phyloP scores from a whole-genome alignment of 169 alveolate species.

The Plasmodium cynomolgi region DNA sequence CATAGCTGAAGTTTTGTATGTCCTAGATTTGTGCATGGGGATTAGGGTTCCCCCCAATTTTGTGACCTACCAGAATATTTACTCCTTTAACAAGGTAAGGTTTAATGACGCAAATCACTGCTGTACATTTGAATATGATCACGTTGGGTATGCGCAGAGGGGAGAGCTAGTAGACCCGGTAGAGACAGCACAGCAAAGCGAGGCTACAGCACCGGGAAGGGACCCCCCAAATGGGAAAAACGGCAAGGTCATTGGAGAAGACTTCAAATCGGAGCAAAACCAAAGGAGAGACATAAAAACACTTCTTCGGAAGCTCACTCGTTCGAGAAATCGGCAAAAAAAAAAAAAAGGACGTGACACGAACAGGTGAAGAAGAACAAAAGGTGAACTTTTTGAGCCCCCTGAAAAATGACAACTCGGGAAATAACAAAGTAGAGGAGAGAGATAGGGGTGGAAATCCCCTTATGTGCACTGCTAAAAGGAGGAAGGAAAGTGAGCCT shows the following conservation, averaged over 20 bases:
- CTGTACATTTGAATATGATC: conserved; percentile 19
- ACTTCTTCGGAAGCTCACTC: neutral
- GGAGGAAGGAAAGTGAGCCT: neutral
- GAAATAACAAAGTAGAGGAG: neutral
- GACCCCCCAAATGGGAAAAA: neutral
- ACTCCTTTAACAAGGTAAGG: conserved; percentile 25
- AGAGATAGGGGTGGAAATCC: neutral
- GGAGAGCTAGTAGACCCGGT: neutral
- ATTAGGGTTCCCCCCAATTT: conserved; percentile 10
- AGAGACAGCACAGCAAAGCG: neutral
- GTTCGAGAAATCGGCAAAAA: neutral
- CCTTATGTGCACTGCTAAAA: neutral
- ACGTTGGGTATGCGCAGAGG: neutral
- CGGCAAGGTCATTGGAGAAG: neutral
- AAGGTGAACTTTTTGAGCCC: neutral
- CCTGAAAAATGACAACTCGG: neutral
- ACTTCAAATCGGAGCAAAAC: neutral
- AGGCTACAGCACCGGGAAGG: neutral
- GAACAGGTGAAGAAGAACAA: neutral
- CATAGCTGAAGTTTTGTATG: neutral
- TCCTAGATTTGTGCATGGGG: neutral
- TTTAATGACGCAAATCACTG: conserved; percentile 23
- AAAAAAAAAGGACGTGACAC: neutral
- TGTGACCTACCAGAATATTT: conserved; percentile 25
- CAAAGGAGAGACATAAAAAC: neutral